phyloP scores from a whole-genome alignment of 805 yeast genomes.

The Komagataella pseudopastoris region DNA sequence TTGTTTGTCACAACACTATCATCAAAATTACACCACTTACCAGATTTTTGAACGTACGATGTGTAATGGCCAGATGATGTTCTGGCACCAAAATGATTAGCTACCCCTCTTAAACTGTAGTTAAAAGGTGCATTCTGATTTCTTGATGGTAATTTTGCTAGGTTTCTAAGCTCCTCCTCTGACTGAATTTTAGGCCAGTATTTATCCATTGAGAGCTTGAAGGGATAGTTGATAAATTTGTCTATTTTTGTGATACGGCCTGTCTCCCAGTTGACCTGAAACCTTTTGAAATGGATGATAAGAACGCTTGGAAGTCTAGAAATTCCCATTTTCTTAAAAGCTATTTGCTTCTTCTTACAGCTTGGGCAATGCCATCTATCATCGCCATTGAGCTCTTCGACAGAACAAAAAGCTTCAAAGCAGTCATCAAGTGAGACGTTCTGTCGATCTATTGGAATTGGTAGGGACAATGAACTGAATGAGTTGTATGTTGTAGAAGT shows the following conservation, averaged over 20 bases:
- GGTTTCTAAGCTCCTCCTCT: conserved; percentile 27
- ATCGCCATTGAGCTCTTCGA: conserved; percentile 62
- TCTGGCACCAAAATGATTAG: conserved; percentile 72
- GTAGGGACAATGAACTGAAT: conserved; percentile 66
- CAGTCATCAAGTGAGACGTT: conserved; percentile 41
- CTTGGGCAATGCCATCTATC: conserved; percentile 78
- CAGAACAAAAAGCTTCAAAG: conserved; percentile 61
- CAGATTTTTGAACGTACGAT: conserved; percentile 55
- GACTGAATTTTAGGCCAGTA: conserved; percentile 52
- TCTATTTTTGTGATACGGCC: conserved; percentile 44
- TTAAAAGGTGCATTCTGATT: conserved; percentile 74
- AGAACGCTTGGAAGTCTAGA: conserved; percentile 69
- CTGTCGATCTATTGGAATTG: conserved; percentile 43
- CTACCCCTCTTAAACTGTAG: conserved; percentile 68
- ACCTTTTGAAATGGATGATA: conserved; percentile 78
- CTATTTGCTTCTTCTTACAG: conserved; percentile 49
- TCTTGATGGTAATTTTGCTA: conserved; percentile 41
- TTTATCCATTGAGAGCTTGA: conserved; percentile 35
- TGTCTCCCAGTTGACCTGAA: conserved; percentile 28
- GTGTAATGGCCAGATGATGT: conserved; percentile 80
- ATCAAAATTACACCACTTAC: conserved; percentile 69
- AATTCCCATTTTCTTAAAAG: conserved; percentile 58
- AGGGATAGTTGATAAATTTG: conserved; percentile 56
- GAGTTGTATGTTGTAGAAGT: conserved; percentile 84
- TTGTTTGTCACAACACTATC: conserved; percentile 54